phyloP scores from a whole-genome alignment of 306 rosid genomes.

The Trifolium repens region DNA sequence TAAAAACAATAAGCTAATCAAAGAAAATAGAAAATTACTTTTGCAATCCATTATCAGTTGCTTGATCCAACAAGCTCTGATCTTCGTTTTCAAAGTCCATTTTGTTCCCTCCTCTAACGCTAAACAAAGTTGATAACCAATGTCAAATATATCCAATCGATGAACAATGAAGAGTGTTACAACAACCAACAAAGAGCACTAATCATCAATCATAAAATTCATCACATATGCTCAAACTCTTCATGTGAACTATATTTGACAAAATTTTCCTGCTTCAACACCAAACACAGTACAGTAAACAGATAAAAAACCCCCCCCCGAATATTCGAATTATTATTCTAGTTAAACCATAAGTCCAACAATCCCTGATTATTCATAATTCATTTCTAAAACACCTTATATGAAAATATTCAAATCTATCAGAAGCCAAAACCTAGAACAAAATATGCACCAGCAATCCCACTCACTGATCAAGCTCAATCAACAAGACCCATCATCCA shows the following conservation, averaged over 20 bases:
- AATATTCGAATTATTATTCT: constrained; percentile 24
- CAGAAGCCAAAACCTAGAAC: constrained; percentile 35
- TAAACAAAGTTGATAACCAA: constrained; percentile 41
- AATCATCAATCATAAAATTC: constrained; percentile 35
- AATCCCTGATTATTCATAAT: constrained; percentile 40
- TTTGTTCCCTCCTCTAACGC: constrained; percentile 45
- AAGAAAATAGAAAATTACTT: constrained; percentile 54
- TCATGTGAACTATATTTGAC: constrained; percentile 22
- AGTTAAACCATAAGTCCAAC: constrained; percentile 33
- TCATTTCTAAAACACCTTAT: constrained; percentile 34
- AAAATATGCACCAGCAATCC: constrained; percentile 44
- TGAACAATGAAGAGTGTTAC: constrained; percentile 31
- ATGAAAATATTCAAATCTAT: constrained; percentile 42
- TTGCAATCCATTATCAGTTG: constrained; percentile 53
- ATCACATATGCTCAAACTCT: constrained; percentile 38
- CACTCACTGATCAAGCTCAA: constrained; percentile 62
- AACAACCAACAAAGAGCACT: constrained; percentile 36
- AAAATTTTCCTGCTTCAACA: constrained; percentile 33
- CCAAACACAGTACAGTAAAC: constrained; percentile 38
- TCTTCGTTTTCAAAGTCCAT: constrained; percentile 79
- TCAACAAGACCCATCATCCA: constrained; percentile 47
- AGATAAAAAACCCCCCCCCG: not conserved
- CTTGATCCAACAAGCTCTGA: constrained; percentile 48
- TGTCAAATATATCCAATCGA: constrained; percentile 34
- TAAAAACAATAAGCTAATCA: constrained; percentile 14